Base-by-base conservation (phyloP, 192 early-diverging fungal species). In the Coemansia sp. region DNA sequence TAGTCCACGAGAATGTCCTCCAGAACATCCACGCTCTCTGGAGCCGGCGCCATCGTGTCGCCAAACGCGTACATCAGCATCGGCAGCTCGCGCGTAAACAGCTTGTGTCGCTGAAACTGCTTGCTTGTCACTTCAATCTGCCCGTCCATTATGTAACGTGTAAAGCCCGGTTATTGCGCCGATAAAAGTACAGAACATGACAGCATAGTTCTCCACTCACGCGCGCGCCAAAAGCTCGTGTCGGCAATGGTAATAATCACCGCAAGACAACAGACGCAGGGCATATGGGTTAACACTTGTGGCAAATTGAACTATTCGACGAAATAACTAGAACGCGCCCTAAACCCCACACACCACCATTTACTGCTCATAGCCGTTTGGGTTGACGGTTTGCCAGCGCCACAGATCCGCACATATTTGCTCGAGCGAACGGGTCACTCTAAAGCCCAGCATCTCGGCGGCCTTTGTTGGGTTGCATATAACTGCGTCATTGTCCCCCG, bases 401-500 rank as follows among this genome's bases (percentile, higher is more conserved):
- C 86, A 90, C 31, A 86, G 74, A 34, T 85, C 83, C 17, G 58
- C 63, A 51, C 88, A 89, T 70, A 86, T 87, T 58, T 83, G 70
- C 52, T 82, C 73, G 47, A 90, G 56, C 26, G 60, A 59, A 21
- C 64, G 65, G 3, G 54, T 66, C 21, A 88, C 86, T 40, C 70
- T 77, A 80, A 89, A 90, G 13, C 79, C 70, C 14, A 90, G 72
- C 62, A 76, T 83, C 14, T 55, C 48, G 25, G 80, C 56, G 9
- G 88, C 85, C 56, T 70, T 79, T 53, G 78, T 29, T 27, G 91
- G 88, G 49, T 90, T 81, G 42, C 90, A 92, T 43, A 91, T 85
- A 36, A 93, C 85, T 25, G 86, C 80, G 37, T 82, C 86, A n/a
- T 89, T 88, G 80, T 95, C 93, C 26, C 93, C 93, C 35, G 82